Conservation (phyloP, 208 protist species). For the Naegleria fowleri region DNA sequence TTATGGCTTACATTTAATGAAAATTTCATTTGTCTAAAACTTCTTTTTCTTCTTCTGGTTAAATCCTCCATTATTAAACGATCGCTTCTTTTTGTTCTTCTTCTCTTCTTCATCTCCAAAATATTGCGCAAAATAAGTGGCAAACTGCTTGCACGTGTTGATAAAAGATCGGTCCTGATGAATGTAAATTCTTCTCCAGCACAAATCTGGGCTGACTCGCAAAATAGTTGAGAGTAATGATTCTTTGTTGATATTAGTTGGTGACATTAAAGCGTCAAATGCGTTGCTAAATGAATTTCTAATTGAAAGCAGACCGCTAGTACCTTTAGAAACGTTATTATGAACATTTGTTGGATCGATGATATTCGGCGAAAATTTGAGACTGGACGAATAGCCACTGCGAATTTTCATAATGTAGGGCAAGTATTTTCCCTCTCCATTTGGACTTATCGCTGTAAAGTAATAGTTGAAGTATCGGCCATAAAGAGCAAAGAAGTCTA, state of each 20-base stretch:
- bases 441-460: not conserved
- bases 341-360: not conserved
- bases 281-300: not conserved
- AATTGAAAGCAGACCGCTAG: not conserved
- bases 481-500: conserved; percentile 30
- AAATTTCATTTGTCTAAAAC: not conserved
- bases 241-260: not conserved
- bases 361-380: not conserved
- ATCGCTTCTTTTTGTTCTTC: not conserved
- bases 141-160: not conserved
- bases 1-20: not conserved
- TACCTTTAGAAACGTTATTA: conserved; percentile 12
- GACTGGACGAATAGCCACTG: not conserved
- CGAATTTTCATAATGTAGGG: not conserved
- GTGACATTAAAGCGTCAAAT: not conserved
- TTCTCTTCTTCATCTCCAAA: not conserved
- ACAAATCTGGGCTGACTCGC: not conserved
- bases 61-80: not conserved
- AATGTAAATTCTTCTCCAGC: conserved; percentile 10
- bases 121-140: not conserved
- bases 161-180: not conserved
- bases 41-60: not conserved
- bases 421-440: not conserved
- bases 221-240: not conserved
- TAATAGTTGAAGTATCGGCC: conserved; percentile 27